These are phyloP conservation scores for Yamadazyma kitorensis DNA, from an alignment of 805 yeast genomes.

Conservation along the genomic window DNA sequence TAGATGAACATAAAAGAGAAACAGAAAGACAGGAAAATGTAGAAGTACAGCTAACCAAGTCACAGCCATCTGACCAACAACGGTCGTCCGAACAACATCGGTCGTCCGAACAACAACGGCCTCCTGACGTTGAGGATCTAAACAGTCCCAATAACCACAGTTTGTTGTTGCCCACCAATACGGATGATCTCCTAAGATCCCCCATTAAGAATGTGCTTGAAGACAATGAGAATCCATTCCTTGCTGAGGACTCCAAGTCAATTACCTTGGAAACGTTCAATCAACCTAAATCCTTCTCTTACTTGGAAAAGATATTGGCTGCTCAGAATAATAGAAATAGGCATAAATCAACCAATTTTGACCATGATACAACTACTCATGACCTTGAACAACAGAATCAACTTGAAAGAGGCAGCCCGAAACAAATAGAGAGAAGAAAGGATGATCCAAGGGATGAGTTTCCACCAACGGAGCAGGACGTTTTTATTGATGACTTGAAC, in stretches of 20 bases:
- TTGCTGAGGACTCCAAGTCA: not conserved
- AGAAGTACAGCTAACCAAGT: no score
- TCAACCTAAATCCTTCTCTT: conserved; percentile 18
- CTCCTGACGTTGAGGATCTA: no score
- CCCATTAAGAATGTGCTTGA: not conserved
- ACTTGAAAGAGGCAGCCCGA: conserved; percentile 2
- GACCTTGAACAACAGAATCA: not conserved
- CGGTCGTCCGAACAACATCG: no score
- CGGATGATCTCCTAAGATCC: not conserved
- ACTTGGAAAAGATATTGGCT: conserved; percentile 30
- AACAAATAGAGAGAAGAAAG: not conserved
- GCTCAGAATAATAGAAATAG: conserved; percentile 11
- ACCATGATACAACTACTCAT: not conserved
- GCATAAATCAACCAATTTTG: no score
- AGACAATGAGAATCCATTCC: not conserved
- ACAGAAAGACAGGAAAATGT: not conserved
- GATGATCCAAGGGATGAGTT: not conserved
- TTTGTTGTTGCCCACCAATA: no score
- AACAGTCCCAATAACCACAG: not conserved
- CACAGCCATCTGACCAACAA: no score
- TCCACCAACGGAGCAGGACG: not conserved
- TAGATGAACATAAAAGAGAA: conserved; percentile 9
- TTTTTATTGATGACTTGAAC: conserved; percentile 1
- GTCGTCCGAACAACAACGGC: no score
- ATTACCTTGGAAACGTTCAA: no score